A percentile compares a stretch with the other conserved stretches of the same genome.
Evolutionary conservation across 148 eudicot genomes (phyloP).

Genomic region (Fagopyrum esculentum): DNA sequence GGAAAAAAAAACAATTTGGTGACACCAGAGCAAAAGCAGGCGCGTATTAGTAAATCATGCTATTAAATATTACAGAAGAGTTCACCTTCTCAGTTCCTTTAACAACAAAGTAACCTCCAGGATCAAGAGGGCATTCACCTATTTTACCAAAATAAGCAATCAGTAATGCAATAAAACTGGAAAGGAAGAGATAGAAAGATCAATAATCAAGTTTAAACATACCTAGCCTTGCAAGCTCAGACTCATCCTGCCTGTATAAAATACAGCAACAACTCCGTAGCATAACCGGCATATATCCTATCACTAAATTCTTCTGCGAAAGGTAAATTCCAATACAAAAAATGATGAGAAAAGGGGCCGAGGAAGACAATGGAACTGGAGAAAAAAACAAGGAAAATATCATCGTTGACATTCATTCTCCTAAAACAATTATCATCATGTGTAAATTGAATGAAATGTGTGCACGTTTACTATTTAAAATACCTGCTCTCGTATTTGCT

Average conservation of each 20-base stretch:
- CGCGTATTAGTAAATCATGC: background rate
- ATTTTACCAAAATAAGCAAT: too few species aligned
- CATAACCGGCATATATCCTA: constrained; percentile 92
- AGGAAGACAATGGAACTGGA: too few species aligned
- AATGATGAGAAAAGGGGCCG: constrained; percentile 5
- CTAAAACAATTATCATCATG: constrained; percentile 2
- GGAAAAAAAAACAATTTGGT: too few species aligned
- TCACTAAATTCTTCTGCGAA: constrained; percentile 47
- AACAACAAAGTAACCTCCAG: constrained; percentile 89
- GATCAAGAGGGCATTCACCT: constrained; percentile 76
- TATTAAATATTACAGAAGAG: background rate
- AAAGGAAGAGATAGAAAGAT: background rate
- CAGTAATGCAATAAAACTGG: background rate
- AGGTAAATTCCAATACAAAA: background rate
- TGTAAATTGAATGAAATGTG: background rate
- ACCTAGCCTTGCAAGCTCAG: constrained; percentile 85
- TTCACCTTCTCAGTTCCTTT: constrained; percentile 93
- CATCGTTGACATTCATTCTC: too few species aligned
- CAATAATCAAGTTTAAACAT: constrained; percentile 5
- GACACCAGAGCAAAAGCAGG: too few species aligned
- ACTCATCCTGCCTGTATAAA: constrained; percentile 72
- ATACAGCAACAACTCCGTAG: constrained; percentile 70
- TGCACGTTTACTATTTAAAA: background rate
- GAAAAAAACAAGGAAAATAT: background rate
- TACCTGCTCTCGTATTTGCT: background rate